These are phyloP conservation scores for Penicillium rolfsii DNA, from an alignment of 2,329 filamentous ascomycete genomes.

Conservation along the genomic window DNA sequence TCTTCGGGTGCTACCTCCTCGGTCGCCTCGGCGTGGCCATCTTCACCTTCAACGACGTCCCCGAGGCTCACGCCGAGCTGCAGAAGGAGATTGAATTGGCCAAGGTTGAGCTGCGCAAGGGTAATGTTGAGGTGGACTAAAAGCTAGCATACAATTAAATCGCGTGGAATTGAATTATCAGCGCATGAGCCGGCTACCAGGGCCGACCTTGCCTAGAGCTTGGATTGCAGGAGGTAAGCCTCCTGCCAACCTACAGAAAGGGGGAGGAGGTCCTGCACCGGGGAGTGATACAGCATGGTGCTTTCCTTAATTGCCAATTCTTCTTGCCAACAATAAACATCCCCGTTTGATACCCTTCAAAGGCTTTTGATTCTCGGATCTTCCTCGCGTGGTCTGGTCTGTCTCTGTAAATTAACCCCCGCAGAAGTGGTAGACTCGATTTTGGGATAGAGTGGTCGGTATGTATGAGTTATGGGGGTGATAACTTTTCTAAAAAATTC, in stretches of 20 bases:
- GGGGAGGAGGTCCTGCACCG: slow-evolving; percentile 1
- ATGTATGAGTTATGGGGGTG: not conserved
- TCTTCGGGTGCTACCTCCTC: slow-evolving; percentile 89
- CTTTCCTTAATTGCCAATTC: slow-evolving; percentile 15
- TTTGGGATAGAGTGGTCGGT: not conserved
- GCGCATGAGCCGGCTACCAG: not conserved
- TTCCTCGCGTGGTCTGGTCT: not conserved
- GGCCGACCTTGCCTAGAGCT: not conserved
- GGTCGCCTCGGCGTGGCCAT: slow-evolving; percentile 91
- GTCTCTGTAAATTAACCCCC: not conserved
- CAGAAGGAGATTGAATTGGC: slow-evolving; percentile 73
- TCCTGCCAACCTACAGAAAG: not conserved
- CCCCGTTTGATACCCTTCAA: slow-evolving; percentile 26
- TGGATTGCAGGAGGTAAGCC: not conserved
- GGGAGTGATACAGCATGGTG: slow-evolving; percentile 18
- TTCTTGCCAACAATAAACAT: slow-evolving; percentile 23
- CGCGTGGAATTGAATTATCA: not conserved
- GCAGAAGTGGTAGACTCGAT: not conserved
- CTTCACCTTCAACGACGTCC: slow-evolving; percentile 94
- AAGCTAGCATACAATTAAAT: not conserved
- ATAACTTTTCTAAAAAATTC: slow-evolving; percentile 27
- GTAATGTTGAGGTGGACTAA: slow-evolving; percentile 50
- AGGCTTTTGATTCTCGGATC: not conserved
- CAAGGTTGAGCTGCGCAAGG: slow-evolving; percentile 47
- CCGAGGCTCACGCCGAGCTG: slow-evolving; percentile 84